Conservation (phyloP, 192 early-diverging fungal species). For the Endogone sp. region DNA sequence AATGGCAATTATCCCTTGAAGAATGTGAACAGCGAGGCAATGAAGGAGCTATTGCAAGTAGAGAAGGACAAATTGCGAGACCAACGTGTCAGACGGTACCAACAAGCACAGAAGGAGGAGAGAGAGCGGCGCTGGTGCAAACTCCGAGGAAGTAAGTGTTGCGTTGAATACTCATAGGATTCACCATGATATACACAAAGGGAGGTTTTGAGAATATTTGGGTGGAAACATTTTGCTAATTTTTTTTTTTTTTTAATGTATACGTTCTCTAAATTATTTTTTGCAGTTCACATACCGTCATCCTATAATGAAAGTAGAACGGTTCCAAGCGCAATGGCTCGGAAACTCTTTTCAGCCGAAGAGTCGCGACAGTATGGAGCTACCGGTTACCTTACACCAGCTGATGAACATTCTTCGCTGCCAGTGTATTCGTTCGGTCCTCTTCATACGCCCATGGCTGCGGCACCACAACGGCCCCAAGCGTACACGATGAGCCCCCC, state of each 20-base stretch:
- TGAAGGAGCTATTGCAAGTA: slow-evolving; percentile 11
- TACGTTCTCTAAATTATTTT: too few relatives aligned
- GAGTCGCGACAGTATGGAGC: too few relatives aligned
- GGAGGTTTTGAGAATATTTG: neutral
- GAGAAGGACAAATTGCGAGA: slow-evolving; percentile 4
- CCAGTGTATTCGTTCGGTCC: too few relatives aligned
- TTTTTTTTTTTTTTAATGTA: too few relatives aligned
- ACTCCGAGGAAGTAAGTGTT: slow-evolving; percentile 14
- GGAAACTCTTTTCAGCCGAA: neutral
- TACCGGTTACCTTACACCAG: neutral
- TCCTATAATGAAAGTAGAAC: neutral
- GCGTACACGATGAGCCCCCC: too few relatives aligned
- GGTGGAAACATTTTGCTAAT: too few relatives aligned
- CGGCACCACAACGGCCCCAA: too few relatives aligned
- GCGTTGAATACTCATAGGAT: too few relatives aligned
- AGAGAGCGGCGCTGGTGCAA: slow-evolving; percentile 10
- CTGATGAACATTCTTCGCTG: too few relatives aligned
- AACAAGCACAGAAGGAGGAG: slow-evolving; percentile 7
- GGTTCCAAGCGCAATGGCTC: slow-evolving; percentile 3
- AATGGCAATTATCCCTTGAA: slow-evolving; percentile 1
- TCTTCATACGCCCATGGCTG: too few relatives aligned
- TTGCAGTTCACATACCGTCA: slow-evolving; percentile 10
- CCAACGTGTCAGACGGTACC: slow-evolving; percentile 6
- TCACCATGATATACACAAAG: neutral
- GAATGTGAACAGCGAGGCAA: slow-evolving; percentile 5